These are phyloP conservation scores for Canavalia gladiata DNA, from an alignment of 306 rosid species.

Conservation along the genomic window DNA sequence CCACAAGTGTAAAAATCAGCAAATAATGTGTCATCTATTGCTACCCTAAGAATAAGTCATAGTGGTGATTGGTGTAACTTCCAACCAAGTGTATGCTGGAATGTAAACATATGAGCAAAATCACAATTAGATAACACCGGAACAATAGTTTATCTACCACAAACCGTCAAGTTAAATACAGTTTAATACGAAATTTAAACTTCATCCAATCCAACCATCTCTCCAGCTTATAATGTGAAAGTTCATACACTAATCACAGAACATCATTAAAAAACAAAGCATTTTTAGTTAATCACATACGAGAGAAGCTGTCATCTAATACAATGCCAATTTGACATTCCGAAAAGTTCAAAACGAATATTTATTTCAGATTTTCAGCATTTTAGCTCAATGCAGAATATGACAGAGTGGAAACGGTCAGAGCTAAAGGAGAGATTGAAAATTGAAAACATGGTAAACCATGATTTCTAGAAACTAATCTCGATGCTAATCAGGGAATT, in stretches of 20 bases:
- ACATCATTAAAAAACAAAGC: not conserved
- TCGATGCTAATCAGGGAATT: not conserved
- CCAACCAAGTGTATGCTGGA: not conserved
- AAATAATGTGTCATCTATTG: not conserved
- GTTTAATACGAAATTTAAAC: not conserved
- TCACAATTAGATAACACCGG: not conserved
- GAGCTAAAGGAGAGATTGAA: not conserved
- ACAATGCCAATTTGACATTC: not conserved
- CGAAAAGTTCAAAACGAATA: not conserved
- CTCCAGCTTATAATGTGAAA: not conserved
- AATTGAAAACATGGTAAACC: not conserved
- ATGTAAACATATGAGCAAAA: not conserved
- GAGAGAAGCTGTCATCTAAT: not conserved
- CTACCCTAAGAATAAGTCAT: not conserved
- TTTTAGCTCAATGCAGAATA: not conserved
- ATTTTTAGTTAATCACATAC: not conserved
- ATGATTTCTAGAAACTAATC: not conserved
- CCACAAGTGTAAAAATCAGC: not conserved
- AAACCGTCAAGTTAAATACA: not conserved
- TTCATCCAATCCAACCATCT: not conserved
- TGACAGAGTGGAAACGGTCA: not conserved
- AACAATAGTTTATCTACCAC: not conserved
- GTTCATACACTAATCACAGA: not conserved
- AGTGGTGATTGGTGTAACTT: not conserved
- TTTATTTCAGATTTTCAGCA: not conserved